A percentile compares a stretch with the other conserved stretches of the same genome.
phyloP scores from a whole-genome alignment of 2,329 filamentous ascomycete species.

The Nigrospora osmanthi region DNA sequence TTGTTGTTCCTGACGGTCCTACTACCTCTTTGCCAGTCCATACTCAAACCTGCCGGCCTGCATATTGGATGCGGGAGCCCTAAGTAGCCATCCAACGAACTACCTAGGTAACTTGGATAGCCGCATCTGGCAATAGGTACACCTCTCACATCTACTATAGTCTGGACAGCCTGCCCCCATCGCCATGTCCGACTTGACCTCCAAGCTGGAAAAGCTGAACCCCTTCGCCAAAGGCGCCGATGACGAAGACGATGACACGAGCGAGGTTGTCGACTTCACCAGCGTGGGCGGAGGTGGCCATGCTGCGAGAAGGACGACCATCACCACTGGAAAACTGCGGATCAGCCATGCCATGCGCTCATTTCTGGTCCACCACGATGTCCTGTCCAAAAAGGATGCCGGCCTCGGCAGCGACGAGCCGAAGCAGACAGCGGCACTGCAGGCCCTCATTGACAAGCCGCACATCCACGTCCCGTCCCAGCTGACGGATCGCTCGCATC shows the following conservation, averaged over 20 bases:
- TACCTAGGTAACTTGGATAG: no score
- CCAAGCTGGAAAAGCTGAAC: constrained; percentile 27
- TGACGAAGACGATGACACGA: constrained; percentile 41
- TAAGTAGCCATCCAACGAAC: no score
- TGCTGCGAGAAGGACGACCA: constrained; percentile 34
- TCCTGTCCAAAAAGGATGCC: constrained; percentile 40
- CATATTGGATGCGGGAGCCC: no score
- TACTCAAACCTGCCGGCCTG: no score
- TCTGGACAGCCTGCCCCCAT: not conserved
- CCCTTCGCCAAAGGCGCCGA: constrained; percentile 21
- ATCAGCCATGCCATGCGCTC: constrained; percentile 51
- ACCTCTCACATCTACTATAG: no score
- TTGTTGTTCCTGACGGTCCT: no score
- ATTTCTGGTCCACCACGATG: constrained; percentile 44
- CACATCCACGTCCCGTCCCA: constrained; percentile 49
- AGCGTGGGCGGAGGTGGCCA: constrained; percentile 55
- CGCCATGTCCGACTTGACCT: constrained; percentile 16
- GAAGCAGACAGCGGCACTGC: constrained; percentile 31
- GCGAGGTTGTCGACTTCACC: constrained; percentile 40
- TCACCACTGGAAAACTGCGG: constrained; percentile 44
- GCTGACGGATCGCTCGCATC: constrained; percentile 48
- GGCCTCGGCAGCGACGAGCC: constrained; percentile 34
- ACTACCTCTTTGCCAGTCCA: no score
- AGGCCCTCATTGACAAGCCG: constrained; percentile 44
- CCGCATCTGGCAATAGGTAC: no score